Conservation (phyloP, 306 rosid genomes). For the Datisca glomerata region DNA sequence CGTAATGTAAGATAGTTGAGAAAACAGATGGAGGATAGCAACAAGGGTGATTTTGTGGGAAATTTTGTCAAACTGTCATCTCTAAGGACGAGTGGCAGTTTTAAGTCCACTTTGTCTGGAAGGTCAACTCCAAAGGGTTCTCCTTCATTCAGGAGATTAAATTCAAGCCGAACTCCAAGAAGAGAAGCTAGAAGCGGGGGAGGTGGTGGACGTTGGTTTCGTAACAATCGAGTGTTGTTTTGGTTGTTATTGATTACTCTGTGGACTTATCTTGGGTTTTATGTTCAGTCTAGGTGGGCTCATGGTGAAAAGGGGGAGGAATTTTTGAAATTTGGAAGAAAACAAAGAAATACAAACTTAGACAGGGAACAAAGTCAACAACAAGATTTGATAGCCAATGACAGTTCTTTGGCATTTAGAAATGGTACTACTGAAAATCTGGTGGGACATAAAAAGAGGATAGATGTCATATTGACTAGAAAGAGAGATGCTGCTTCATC, state of each 20-base stretch:
- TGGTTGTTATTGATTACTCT: constrained; percentile 78
- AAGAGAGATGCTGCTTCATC: constrained; percentile 32
- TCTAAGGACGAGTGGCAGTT: constrained; percentile 38
- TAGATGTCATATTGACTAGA: constrained; percentile 35
- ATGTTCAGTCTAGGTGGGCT: constrained; percentile 82
- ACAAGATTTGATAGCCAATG: constrained; percentile 22
- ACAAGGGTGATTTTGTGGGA: constrained; percentile 31
- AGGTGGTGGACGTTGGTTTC: constrained; percentile 33
- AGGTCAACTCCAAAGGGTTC: constrained; percentile 47
- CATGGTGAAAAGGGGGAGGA: constrained; percentile 43
- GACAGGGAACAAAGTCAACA: constrained; percentile 28
- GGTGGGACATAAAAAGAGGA: constrained; percentile 19
- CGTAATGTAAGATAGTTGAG: constrained; percentile 17
- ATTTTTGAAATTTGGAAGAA: constrained; percentile 46
- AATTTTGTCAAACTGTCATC: constrained; percentile 24
- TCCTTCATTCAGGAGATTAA: constrained; percentile 44
- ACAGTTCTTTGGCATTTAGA: constrained; percentile 18
- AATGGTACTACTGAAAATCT: constrained; percentile 23
- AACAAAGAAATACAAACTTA: constrained; percentile 18
- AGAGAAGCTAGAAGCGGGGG: constrained; percentile 44
- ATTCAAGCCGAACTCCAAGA: constrained; percentile 47
- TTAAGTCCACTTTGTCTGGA: constrained; percentile 53
- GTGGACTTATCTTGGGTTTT: constrained; percentile 85
- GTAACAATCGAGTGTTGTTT: constrained; percentile 45
- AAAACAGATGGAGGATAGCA: constrained; percentile 52